Evolutionary conservation across 352 stramenopile genomes (phyloP).

Genomic region (Pythium coloratum): DNA sequence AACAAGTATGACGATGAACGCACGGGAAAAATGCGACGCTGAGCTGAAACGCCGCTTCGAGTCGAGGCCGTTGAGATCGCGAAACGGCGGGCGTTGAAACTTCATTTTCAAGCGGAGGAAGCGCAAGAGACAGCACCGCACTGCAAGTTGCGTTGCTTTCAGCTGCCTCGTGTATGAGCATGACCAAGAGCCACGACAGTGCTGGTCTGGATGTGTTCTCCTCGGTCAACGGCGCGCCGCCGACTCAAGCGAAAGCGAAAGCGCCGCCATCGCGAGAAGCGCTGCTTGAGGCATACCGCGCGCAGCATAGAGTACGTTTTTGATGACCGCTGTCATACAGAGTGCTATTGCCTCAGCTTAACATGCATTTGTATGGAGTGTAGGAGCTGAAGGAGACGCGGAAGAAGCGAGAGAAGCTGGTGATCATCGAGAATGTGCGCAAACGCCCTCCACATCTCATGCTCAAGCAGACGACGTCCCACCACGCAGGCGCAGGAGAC

Average conservation of each 20-base stretch:
- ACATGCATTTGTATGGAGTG: not conserved
- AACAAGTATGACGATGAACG: not conserved
- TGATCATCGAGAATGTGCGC: slow-evolving; percentile 56
- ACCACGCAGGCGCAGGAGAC: not conserved
- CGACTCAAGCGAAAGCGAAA: not conserved
- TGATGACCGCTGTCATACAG: not conserved
- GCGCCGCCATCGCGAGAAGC: slow-evolving; percentile 28
- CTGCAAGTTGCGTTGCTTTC: no score
- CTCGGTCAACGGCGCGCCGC: slow-evolving; percentile 2
- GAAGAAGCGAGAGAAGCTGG: slow-evolving; percentile 55
- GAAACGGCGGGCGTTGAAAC: slow-evolving; percentile 1
- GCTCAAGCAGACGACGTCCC: slow-evolving; percentile 30
- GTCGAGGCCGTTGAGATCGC: not conserved
- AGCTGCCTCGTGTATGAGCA: not conserved
- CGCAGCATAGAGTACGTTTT: slow-evolving; percentile 36
- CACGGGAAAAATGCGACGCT: not conserved
- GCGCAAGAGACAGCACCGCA: not conserved
- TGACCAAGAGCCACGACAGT: slow-evolving; percentile 14
- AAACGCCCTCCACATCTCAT: slow-evolving; percentile 42
- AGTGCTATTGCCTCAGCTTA: not conserved
- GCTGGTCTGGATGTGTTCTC: slow-evolving; percentile 8
- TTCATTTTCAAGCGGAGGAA: not conserved
- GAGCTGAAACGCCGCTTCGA: slow-evolving; percentile 7
- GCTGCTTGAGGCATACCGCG: slow-evolving; percentile 48
- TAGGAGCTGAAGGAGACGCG: slow-evolving; percentile 45